A percentile compares a stretch with the other conserved stretches of the same genome.
Conservation (phyloP, 176 grass and related monocot species). For the Paspalum notatum region DNA sequence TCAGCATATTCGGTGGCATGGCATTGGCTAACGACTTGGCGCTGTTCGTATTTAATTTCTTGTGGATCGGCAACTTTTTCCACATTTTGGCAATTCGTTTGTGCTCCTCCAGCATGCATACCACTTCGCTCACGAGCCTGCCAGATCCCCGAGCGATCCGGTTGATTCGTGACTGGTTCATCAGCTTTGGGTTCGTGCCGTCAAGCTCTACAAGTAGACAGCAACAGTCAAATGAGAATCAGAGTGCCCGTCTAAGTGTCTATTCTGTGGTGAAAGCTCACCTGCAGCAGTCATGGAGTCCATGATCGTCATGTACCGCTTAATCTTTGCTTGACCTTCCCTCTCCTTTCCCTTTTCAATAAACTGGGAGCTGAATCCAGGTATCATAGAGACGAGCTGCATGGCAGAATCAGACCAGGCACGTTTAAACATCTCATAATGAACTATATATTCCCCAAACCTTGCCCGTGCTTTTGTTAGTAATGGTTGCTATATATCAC, state of each 20-base stretch:
- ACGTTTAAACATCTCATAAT: conserved; percentile 8
- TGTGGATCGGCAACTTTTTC: conserved; percentile 76
- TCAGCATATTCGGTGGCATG: conserved; percentile 68
- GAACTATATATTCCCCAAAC: not conserved
- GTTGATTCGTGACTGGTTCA: conserved; percentile 70
- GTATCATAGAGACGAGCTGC: conserved; percentile 87
- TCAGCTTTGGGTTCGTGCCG: conserved; percentile 79
- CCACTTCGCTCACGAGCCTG: conserved; percentile 63
- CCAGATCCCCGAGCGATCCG: conserved; percentile 69
- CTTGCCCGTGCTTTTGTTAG: not conserved
- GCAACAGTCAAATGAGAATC: conserved; percentile 9
- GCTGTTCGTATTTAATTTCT: conserved; percentile 35
- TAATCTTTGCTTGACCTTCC: conserved; percentile 93
- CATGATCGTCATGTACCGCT: conserved; percentile 96
- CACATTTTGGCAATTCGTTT: conserved; percentile 80
- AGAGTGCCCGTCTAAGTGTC: not conserved
- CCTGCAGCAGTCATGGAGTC: conserved; percentile 90
- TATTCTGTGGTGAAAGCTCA: conserved; percentile 16
- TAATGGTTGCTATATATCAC: no score
- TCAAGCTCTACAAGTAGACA: conserved; percentile 63
- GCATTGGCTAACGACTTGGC: conserved; percentile 65
- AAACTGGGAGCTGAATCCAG: conserved; percentile 74
- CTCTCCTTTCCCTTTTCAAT: conserved; percentile 90
- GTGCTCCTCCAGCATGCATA: conserved; percentile 81
- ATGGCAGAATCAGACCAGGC: conserved; percentile 18